Conservation (phyloP, 768 basidiomycete genomes). For the Naganishia antarctica region DNA sequence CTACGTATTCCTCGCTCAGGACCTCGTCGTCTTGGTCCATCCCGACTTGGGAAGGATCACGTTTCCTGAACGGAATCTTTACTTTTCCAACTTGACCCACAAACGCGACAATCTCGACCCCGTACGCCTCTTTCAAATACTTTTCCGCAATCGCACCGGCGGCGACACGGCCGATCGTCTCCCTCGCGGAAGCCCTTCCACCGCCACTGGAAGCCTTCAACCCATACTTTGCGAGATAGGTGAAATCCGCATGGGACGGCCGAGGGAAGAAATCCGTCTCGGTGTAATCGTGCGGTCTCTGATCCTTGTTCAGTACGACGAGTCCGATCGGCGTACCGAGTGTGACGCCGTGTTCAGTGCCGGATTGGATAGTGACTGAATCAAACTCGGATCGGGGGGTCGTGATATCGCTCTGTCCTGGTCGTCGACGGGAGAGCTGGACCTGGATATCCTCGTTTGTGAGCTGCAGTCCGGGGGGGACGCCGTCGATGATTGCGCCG, state of each 20-base stretch:
- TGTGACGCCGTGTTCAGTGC: conserved; percentile 86
- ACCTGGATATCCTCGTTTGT: conserved; percentile 77
- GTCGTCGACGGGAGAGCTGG: conserved; percentile 83
- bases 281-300: conserved; percentile 94
- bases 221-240: conserved; percentile 95
- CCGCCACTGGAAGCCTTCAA: conserved; percentile 96
- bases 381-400: conserved; percentile 99
- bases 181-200: conserved; percentile 87
- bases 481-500: conserved; percentile 94
- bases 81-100: conserved; percentile 94
- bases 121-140: conserved; percentile 78
- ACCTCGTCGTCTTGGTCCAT: conserved; percentile 67
- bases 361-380: conserved; percentile 85
- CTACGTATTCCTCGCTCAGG: conserved; percentile 69
- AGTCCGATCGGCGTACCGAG: conserved; percentile 96
- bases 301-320: conserved; percentile 96
- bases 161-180: conserved; percentile 98
- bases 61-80: conserved; percentile 59
- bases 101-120: conserved; percentile 93
- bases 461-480: conserved; percentile 83
- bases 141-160: conserved; percentile 97
- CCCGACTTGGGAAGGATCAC: conserved; percentile 47
- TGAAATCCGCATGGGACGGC: conserved; percentile 95
- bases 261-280: conserved; percentile 97
- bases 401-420: conserved; percentile 93